phyloP scores from a whole-genome alignment of 768 basidiomycete species.

The Calocybe gangraenosa region DNA sequence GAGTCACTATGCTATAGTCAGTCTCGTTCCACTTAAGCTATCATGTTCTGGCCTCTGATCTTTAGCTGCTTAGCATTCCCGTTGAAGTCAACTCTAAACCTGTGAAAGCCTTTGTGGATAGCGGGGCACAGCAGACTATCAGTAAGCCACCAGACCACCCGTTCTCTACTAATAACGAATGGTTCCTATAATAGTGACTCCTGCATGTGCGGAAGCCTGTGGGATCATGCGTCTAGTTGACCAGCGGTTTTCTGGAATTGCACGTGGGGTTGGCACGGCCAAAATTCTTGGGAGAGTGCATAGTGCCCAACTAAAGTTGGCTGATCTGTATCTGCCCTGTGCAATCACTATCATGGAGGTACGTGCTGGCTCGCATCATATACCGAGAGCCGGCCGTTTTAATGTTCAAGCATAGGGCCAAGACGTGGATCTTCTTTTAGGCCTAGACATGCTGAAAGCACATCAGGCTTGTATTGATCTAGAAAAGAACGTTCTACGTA shows the following conservation, averaged over 20 bases:
- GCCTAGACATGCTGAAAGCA: constrained; percentile 98
- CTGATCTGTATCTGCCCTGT: constrained; percentile 81
- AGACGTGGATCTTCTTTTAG: constrained; percentile 92
- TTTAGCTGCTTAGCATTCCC: constrained; percentile 54
- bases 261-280: constrained; percentile 91
- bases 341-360: constrained; percentile 96
- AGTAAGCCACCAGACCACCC: constrained; percentile 48
- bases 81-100: constrained; percentile 90
- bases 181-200: constrained; percentile 59
- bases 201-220: constrained; percentile 87
- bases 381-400: background rate
- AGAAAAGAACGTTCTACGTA: constrained; percentile 83
- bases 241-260: constrained; percentile 82
- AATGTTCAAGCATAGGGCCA: constrained; percentile 51
- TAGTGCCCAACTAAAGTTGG: constrained; percentile 86
- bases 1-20: constrained; percentile 96
- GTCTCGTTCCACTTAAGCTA: constrained; percentile 23
- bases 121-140: constrained; percentile 95
- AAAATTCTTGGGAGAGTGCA: constrained; percentile 93
- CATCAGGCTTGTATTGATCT: constrained; percentile 97
- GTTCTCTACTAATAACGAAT: background rate
- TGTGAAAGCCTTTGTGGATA: constrained; percentile 97
- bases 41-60: constrained; percentile 4
- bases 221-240: constrained; percentile 95
- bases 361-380: constrained; percentile 16